These are phyloP conservation scores for Pyrenochaeta sp. DNA, from an alignment of 2,329 filamentous ascomycete genomes.

Conservation along the genomic window DNA sequence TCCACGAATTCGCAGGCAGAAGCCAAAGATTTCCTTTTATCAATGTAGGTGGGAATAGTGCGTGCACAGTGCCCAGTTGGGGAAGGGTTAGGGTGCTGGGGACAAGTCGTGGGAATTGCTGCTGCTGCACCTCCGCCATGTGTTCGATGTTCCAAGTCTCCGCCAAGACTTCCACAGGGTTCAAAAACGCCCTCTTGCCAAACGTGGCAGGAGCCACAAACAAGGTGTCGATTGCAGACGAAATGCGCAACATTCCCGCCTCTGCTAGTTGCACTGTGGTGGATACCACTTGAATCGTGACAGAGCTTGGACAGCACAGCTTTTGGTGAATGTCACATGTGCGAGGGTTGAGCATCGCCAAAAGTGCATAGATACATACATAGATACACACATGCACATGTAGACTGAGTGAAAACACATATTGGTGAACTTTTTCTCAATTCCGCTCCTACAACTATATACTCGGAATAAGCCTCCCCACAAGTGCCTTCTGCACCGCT, in stretches of 20 bases:
- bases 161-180: conserved; percentile 43
- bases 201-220: conserved; percentile 22
- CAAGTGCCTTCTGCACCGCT: conserved; percentile 26
- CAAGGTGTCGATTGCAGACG: conserved; percentile 29
- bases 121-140: conserved; percentile 22
- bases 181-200: conserved; percentile 30
- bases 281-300: neutral
- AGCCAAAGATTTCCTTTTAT: conserved; percentile 1
- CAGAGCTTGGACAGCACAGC: too few relatives aligned
- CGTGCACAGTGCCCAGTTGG: neutral
- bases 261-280: conserved; percentile 7
- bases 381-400: too few relatives aligned
- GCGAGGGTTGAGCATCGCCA: too few relatives aligned
- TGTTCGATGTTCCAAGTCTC: conserved; percentile 32
- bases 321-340: too few relatives aligned
- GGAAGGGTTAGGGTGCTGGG: conserved; percentile 1
- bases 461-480: conserved; percentile 40
- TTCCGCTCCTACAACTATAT: conserved; percentile 41
- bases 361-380: too few relatives aligned
- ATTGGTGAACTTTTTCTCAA: conserved; percentile 37
- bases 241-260: conserved; percentile 31
- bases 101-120: conserved; percentile 1
- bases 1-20: conserved; percentile 30
- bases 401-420: too few relatives aligned
- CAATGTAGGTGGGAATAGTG: neutral